These are phyloP conservation scores for Phytophthora podocarpi DNA, from an alignment of 352 stramenopile species.

Conservation along the genomic window DNA sequence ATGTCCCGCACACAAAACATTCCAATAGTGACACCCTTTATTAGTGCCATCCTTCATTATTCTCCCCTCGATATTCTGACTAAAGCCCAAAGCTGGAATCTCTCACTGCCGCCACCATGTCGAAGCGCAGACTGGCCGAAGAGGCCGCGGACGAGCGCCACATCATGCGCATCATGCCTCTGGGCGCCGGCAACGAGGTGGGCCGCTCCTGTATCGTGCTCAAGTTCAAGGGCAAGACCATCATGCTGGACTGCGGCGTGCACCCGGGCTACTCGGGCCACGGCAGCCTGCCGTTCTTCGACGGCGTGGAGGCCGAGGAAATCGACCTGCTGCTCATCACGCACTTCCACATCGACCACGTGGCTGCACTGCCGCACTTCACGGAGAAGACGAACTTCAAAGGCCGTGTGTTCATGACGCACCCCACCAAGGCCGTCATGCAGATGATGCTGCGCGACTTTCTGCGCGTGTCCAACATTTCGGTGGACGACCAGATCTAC, in stretches of 20 bases:
- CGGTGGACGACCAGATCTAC: conserved; percentile 94
- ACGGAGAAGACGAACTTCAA: conserved; percentile 99
- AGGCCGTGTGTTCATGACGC: conserved; percentile 99
- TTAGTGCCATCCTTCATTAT: too few species aligned
- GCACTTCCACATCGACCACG: conserved; percentile 99
- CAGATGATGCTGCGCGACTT: conserved; percentile 98
- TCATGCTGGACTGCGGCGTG: conserved; percentile 95
- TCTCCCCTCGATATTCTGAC: conserved; percentile 4
- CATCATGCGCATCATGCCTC: conserved; percentile 94
- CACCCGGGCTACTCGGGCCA: conserved; percentile 95
- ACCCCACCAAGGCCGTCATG: conserved; percentile 99
- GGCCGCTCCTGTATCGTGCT: conserved; percentile 99
- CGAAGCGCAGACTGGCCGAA: conserved; percentile 76
- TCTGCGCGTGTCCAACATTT: conserved; percentile 93
- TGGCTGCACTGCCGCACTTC: conserved; percentile 98
- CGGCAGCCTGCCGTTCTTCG: conserved; percentile 98
- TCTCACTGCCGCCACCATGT: conserved; percentile 50
- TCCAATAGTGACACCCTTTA: too few species aligned
- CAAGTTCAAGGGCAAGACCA: conserved; percentile 99
- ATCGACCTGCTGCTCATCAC: conserved; percentile 98
- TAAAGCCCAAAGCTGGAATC: too few species aligned
- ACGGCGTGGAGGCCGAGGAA: conserved; percentile 94
- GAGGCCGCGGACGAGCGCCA: conserved; percentile 85
- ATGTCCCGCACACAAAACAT: too few species aligned
- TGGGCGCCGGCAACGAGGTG: conserved; percentile 99